phyloP scores from a whole-genome alignment of 345 rosid genomes.

The Linum lewisii region DNA sequence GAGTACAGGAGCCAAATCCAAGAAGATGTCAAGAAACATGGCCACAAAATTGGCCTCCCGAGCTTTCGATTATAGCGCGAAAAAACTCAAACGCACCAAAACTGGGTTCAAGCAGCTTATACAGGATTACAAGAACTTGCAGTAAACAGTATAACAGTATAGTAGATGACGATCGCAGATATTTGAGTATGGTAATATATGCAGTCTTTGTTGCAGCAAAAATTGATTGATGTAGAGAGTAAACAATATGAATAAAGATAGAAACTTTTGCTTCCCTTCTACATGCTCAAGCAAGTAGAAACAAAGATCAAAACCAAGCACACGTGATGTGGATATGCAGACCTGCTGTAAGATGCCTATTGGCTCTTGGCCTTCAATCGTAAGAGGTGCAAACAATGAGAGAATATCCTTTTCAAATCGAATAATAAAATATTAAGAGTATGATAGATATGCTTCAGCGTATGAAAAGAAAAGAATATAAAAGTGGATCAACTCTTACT shows the following conservation, averaged over 20 bases:
- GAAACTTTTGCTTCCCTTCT: not conserved
- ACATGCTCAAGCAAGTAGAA: not conserved
- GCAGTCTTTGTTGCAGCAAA: not conserved
- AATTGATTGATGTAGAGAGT: not conserved
- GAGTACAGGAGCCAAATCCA: constrained; percentile 52
- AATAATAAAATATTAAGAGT: not conserved
- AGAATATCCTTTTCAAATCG: not conserved
- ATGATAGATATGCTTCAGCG: not conserved
- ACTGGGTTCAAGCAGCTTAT: not conserved
- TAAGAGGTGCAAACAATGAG: not conserved
- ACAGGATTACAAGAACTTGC: not conserved
- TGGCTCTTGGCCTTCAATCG: not conserved
- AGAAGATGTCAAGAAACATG: constrained; percentile 45
- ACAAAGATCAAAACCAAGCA: not conserved
- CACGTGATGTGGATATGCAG: not conserved
- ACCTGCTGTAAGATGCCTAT: not conserved
- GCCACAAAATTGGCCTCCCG: constrained; percentile 55
- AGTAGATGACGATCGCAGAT: not conserved
- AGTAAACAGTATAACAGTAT: not conserved
- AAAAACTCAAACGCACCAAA: not conserved
- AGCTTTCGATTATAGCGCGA: constrained; percentile 19
- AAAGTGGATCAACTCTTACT: not conserved
- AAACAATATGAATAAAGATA: not conserved
- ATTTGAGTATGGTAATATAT: not conserved
- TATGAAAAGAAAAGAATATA: not conserved